Percentiles rank a stretch among this genome's conserved stretches.
phyloP scores from a whole-genome alignment of 441 rosid genomes.

The Euphorbia celastroides region DNA sequence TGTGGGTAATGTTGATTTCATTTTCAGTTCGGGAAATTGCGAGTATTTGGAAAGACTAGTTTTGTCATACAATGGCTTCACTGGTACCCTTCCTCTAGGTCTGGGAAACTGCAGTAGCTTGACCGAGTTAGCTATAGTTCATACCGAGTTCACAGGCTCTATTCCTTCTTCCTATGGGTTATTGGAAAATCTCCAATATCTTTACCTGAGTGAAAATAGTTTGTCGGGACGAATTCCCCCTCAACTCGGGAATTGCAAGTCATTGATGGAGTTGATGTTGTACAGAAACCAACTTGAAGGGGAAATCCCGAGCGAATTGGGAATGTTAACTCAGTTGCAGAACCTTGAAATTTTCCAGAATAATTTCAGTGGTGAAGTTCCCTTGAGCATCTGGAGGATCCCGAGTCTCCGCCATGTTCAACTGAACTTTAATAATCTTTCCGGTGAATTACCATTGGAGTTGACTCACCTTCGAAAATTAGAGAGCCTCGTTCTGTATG shows the following conservation, averaged over 20 bases:
- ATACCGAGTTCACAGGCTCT: slow-evolving; percentile 40
- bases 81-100: slow-evolving; percentile 48
- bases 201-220: slow-evolving; percentile 50
- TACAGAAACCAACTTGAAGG: slow-evolving; percentile 59
- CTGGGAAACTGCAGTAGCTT: slow-evolving; percentile 59
- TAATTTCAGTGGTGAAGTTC: slow-evolving; percentile 58
- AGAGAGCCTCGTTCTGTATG: slow-evolving; percentile 35
- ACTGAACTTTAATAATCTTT: slow-evolving; percentile 49
- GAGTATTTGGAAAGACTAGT: slow-evolving; percentile 35
- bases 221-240: slow-evolving; percentile 64
- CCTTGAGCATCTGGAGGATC: slow-evolving; percentile 61
- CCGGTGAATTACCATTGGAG: slow-evolving; percentile 59
- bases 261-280: slow-evolving; percentile 34
- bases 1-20: slow-evolving; percentile 36
- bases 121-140: slow-evolving; percentile 24
- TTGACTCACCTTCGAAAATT: slow-evolving; percentile 50
- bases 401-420: slow-evolving; percentile 39
- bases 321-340: slow-evolving; percentile 35
- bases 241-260: slow-evolving; percentile 64
- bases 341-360: slow-evolving; percentile 51
- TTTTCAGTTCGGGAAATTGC: slow-evolving; percentile 36
- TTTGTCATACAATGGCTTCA: slow-evolving; percentile 47
- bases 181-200: slow-evolving; percentile 27
- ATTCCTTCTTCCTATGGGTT: slow-evolving; percentile 66
- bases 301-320: slow-evolving; percentile 52